Conservation (phyloP, 768 basidiomycete species). For the Mycena rosella region DNA sequence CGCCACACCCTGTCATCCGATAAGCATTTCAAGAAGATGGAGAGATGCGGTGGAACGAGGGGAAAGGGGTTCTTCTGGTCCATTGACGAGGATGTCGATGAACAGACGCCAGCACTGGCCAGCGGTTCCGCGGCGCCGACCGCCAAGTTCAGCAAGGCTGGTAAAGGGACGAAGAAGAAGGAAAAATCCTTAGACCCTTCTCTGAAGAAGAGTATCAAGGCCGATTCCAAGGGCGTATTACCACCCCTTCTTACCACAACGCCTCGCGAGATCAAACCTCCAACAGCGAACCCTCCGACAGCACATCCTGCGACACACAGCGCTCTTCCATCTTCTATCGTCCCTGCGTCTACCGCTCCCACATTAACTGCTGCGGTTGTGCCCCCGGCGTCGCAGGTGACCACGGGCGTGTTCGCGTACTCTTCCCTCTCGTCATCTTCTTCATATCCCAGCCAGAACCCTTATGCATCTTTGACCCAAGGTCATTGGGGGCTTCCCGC, state of each 20-base stretch:
- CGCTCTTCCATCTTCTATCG: constrained; percentile 37
- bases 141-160: constrained; percentile 26
- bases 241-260: constrained; percentile 79
- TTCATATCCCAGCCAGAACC: constrained; percentile 28
- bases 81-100: constrained; percentile 80
- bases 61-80: constrained; percentile 97
- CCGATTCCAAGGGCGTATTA: constrained; percentile 66
- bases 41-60: constrained; percentile 85
- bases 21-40: constrained; percentile 92
- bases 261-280: constrained; percentile 54
- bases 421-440: constrained; percentile 32
- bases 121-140: constrained; percentile 40
- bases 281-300: background rate
- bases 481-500: constrained; percentile 33
- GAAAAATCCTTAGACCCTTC: constrained; percentile 66
- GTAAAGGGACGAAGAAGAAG: constrained; percentile 66
- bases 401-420: constrained; percentile 29
- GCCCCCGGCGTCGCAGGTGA: constrained; percentile 29
- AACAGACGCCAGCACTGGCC: constrained; percentile 52
- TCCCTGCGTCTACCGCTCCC: constrained; percentile 27
- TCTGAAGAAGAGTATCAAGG: constrained; percentile 80
- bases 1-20: constrained; percentile 96
- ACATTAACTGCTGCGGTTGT: constrained; percentile 55
- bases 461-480: constrained; percentile 40
- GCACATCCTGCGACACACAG: constrained; percentile 20